Conservation (phyloP, 441 rosid genomes). For the Pelargonium hybrid region DNA sequence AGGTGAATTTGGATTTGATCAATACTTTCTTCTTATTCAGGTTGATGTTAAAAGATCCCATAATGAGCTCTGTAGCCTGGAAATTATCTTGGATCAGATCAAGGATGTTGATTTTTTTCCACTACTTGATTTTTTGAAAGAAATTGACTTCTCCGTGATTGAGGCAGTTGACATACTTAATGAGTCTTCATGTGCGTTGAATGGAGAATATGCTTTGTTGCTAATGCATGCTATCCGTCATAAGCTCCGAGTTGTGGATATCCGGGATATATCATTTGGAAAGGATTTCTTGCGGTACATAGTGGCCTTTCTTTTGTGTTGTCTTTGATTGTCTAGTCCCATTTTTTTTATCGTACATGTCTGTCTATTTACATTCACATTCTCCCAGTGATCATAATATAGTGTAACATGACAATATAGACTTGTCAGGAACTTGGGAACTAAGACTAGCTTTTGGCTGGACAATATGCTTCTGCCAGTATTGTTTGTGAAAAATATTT, state of each 20-base stretch:
- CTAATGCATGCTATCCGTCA: slow-evolving; percentile 43
- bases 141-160: slow-evolving; percentile 49
- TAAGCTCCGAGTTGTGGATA: slow-evolving; percentile 56
- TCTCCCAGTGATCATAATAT: no score
- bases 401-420: no score
- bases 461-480: no score
- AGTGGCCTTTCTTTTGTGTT: slow-evolving; percentile 14
- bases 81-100: slow-evolving; percentile 44
- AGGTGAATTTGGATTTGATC: background rate
- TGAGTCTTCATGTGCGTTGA: slow-evolving; percentile 44
- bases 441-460: no score
- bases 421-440: background rate
- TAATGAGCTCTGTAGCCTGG: slow-evolving; percentile 39
- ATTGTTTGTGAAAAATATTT: no score
- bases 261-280: slow-evolving; percentile 47
- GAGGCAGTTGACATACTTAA: slow-evolving; percentile 55
- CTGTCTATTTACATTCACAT: no score
- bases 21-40: background rate
- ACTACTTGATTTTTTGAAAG: slow-evolving; percentile 47
- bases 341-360: background rate
- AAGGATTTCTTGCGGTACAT: slow-evolving; percentile 58
- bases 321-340: slow-evolving; percentile 11
- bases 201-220: slow-evolving; percentile 48
- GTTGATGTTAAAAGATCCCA: slow-evolving; percentile 6
- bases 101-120: slow-evolving; percentile 59